Conservation (phyloP, 345 rosid species). For the Arabidopsis suecica region DNA sequence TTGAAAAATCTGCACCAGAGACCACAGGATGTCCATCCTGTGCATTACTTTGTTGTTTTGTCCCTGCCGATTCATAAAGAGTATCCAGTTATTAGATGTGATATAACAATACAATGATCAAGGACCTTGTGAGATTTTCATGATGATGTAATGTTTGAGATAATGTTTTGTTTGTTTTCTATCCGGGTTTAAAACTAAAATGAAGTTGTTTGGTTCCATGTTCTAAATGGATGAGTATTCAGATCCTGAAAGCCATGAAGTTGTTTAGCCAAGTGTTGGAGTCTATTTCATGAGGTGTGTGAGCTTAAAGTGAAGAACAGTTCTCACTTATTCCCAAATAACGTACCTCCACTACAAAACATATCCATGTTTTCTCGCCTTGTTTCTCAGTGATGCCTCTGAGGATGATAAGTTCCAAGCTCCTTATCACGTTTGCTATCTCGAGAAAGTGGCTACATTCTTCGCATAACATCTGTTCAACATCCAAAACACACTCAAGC, state of each 20-base stretch:
- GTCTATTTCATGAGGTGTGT: not conserved
- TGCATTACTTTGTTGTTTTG: conserved; percentile 23
- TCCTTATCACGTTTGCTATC: conserved; percentile 85
- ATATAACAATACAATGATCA: not conserved
- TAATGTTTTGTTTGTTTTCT: not conserved
- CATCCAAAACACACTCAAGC: conserved; percentile 32
- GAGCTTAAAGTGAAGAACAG: not conserved
- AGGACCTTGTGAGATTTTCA: not conserved
- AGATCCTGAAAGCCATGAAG: not conserved
- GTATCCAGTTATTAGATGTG: not conserved
- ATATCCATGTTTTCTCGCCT: conserved; percentile 82
- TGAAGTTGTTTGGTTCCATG: not conserved
- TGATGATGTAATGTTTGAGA: not conserved
- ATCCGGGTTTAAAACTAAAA: not conserved
- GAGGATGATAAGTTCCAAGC: conserved; percentile 84
- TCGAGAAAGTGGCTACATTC: conserved; percentile 95
- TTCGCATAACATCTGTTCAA: conserved; percentile 84
- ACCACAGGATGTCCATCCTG: conserved; percentile 24
- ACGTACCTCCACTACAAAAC: conserved; percentile 88
- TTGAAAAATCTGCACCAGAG: conserved; percentile 30
- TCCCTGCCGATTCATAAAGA: conserved; percentile 10
- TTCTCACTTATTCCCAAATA: not conserved
- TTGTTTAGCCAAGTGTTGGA: not conserved
- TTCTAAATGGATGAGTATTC: not conserved
- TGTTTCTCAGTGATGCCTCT: conserved; percentile 84